phyloP scores from a whole-genome alignment of 2,329 filamentous ascomycete genomes.

The Blastomyces gilchristii region DNA sequence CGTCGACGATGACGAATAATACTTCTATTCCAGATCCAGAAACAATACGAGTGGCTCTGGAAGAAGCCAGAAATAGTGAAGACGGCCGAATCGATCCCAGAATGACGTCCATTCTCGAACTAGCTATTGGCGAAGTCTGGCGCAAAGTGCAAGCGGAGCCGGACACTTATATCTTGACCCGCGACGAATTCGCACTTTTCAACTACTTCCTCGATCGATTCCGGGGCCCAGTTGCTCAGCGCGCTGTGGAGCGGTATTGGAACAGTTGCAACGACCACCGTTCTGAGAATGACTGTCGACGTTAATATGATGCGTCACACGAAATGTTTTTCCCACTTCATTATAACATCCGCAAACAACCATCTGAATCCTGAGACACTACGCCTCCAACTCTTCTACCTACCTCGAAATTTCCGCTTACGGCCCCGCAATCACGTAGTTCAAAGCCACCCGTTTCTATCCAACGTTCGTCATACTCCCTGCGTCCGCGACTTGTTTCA shows the following conservation, averaged over 20 bases:
- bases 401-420: neutral
- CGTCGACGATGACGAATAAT: slow-evolving; percentile 27
- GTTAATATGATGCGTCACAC: neutral
- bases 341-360: neutral
- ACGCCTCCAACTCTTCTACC: neutral
- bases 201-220: slow-evolving; percentile 70
- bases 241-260: slow-evolving; percentile 50
- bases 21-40: slow-evolving; percentile 25
- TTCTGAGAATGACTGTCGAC: neutral
- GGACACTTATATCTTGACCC: slow-evolving; percentile 58
- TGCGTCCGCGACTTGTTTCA: neutral
- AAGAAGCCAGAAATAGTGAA: slow-evolving; percentile 63
- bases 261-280: slow-evolving; percentile 27
- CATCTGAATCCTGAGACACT: neutral
- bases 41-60: slow-evolving; percentile 57
- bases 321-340: neutral
- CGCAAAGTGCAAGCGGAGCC: slow-evolving; percentile 54
- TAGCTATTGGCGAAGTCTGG: slow-evolving; percentile 57
- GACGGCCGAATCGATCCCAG: slow-evolving; percentile 54
- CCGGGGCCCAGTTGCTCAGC: slow-evolving; percentile 41
- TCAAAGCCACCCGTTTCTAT: neutral
- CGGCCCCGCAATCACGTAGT: neutral
- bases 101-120: slow-evolving; percentile 56
- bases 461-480: neutral
- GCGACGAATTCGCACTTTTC: slow-evolving; percentile 75